A percentile compares a stretch with the other conserved stretches of the same genome.
Evolutionary conservation across 805 yeast species (phyloP).

Genomic region (Wickerhamiella nectarea): DNA sequence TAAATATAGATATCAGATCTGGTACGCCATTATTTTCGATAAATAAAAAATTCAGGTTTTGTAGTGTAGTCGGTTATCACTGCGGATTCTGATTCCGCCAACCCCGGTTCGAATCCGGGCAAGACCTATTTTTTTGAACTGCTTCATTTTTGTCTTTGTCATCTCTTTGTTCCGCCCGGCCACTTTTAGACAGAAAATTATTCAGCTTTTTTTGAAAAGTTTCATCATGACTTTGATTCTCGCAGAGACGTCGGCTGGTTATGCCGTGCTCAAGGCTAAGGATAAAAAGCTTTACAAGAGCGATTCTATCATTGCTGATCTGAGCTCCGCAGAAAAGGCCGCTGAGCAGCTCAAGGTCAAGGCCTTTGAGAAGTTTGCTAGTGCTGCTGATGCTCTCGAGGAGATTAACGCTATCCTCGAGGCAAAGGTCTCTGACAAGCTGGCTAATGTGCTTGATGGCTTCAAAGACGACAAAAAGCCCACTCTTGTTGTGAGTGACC

Average conservation of each 20-base stretch:
- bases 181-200: background rate
- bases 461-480: conserved; percentile 44
- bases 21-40: too few relatives aligned
- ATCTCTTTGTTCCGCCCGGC: background rate
- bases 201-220: background rate
- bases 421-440: conserved; percentile 80
- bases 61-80: conserved; percentile 21
- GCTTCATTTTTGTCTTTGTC: background rate
- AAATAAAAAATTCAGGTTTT: too few relatives aligned
- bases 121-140: conserved; percentile 9
- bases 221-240: conserved; percentile 36
- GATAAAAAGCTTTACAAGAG: conserved; percentile 95
- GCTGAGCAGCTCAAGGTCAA: conserved; percentile 83
- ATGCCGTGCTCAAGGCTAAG: conserved; percentile 91
- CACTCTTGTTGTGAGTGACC: conserved; percentile 80
- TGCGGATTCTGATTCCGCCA: conserved; percentile 25
- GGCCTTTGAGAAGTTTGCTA: conserved; percentile 85
- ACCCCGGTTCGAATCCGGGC: conserved; percentile 28
- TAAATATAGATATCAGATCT: too few relatives aligned
- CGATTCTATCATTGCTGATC: conserved; percentile 54
- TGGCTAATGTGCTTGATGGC: conserved; percentile 50
- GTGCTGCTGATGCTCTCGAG: conserved; percentile 92
- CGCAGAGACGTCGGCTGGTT: conserved; percentile 98
- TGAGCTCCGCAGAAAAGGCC: conserved; percentile 72
- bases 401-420: conserved; percentile 87